Evolutionary conservation across 768 basidiomycete species (phyloP).

Genomic region (Tricholoma terreum): DNA sequence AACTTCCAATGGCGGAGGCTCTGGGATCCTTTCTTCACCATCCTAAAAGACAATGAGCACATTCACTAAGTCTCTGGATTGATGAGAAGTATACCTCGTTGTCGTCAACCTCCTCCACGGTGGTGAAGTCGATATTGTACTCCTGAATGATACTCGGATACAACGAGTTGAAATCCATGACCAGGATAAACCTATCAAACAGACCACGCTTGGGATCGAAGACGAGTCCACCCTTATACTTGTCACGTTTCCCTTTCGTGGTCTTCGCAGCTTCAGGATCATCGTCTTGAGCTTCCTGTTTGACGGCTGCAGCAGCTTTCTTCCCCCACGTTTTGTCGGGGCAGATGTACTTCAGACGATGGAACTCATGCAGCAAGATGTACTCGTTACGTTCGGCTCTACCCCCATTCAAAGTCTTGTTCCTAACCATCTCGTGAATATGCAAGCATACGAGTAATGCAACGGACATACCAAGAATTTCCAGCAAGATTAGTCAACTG

Average conservation of each 20-base stretch:
- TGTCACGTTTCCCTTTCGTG: slow-evolving; percentile 76
- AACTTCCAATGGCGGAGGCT: slow-evolving; percentile 71
- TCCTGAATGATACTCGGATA: slow-evolving; percentile 99
- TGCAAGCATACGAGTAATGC: neutral
- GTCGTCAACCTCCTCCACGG: slow-evolving; percentile 71
- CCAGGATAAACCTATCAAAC: slow-evolving; percentile 95
- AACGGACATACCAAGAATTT: slow-evolving; percentile 78
- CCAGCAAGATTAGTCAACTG: slow-evolving; percentile 96
- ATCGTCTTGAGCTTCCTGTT: slow-evolving; percentile 48
- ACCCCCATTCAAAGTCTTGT: slow-evolving; percentile 94
- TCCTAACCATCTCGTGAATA: slow-evolving; percentile 49
- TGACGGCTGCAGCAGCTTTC: slow-evolving; percentile 51
- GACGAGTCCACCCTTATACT: slow-evolving; percentile 98
- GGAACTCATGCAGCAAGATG: slow-evolving; percentile 97
- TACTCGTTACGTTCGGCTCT: slow-evolving; percentile 99
- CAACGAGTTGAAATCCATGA: slow-evolving; percentile 99
- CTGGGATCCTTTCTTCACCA: slow-evolving; percentile 85
- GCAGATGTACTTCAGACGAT: slow-evolving; percentile 91
- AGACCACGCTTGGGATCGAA: slow-evolving; percentile 94
- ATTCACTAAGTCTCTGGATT: neutral
- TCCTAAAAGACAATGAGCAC: slow-evolving; percentile 20
- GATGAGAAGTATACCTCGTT: slow-evolving; percentile 41
- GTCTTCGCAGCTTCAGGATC: slow-evolving; percentile 58
- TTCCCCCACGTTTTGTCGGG: slow-evolving; percentile 92
- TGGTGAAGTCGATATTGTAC: slow-evolving; percentile 99